Evolutionary conservation across 2,329 filamentous ascomycete species (phyloP), one percentile per base, ranked within the genome.

Genomic region (Colletotrichum tabaci): DNA sequence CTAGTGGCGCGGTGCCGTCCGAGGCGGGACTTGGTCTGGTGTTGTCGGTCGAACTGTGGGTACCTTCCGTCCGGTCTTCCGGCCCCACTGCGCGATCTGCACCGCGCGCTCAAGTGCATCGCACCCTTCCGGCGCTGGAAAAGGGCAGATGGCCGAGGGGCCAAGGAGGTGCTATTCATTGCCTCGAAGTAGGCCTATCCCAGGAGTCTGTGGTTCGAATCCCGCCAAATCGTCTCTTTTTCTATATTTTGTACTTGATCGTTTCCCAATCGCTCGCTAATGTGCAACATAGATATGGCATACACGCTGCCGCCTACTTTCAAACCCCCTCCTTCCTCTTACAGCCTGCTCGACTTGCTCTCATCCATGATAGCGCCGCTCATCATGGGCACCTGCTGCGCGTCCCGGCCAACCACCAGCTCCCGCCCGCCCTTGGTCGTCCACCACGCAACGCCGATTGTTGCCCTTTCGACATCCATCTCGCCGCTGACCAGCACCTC

Each of bases 361-460:
- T 78, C 76, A 16, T 79, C 78, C 61, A 80, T 74, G 44, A 88
- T 77, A 7, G 88, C 88, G 58, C 88, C 88, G 75, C 88, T 90
- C 88, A 90, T 89, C 79, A 89, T 77, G n/a, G 78, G 63, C 52
- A 74, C 64, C 65, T 78, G 74, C 55, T 73, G 64, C 21, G 42
- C 23, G 15, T 40, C 35, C 23, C 40, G 60, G 75, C 80, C 72
- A 57, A 87, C 72, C 9, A 89, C 82, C 73, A 88, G 77, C 74
- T 87, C 88, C 80, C 79, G 89, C 83, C 82, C 88, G 8, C 88
- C 88, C 46, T 82, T 81, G 15, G 86, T 87, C 13, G 91, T 93
- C 95, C 95, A 98, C 95, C 95, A 98, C 2, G 90, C 89, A 21
- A 97, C 93, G 60, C 92, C 94, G 42, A 93, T 87, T 50, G 92